Evolutionary conservation across 108 stramenopile genomes (phyloP), one percentile per base, ranked within the genome.

Genomic region (Discostella stelligeroides): DNA sequence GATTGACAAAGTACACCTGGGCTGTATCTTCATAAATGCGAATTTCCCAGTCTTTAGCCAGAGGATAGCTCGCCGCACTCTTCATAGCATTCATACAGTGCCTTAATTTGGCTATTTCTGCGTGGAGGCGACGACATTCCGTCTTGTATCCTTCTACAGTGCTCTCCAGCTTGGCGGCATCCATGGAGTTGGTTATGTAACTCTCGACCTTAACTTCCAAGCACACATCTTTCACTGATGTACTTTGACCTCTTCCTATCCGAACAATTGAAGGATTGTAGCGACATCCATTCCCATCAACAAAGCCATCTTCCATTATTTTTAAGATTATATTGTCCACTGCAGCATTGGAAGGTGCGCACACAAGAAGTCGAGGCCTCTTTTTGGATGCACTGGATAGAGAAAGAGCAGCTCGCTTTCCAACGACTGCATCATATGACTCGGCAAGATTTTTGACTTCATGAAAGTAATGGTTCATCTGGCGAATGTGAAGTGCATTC

Each of bases 321-420:
- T 97, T 96, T 20, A 92, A 55, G 18, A 98, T 87, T 20, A 99
- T 84, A 66, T 98, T 97, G 81, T 99, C 99, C 12, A 99, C 97
- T 2, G 98, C 99, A 8, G 93, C 95, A 80, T 99, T 99, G 46
- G 91, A 93, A 0, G 98, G 99, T 7, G 99, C 98, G 62, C 90
- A 92, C 10, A 99, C 95, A 25, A 99, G 82, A 14, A 94, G 78
- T 37, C 92, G 65, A 23, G 92, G 92, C 63, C 88, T 87, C 28
- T 83, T 76, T 59, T 83, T 83, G 1, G 79, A 65, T 9, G 95
- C 95, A 51, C 68, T 41, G 24, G 75, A 48, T 37, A 71, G 63
- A 13, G 72, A 70, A 1, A 60, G 50, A 53, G 66, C 30, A 12
- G 79, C 79, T 15, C 72, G 72, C 60, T 80, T 80, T 18, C 73